Evolutionary conservation across 2,329 filamentous ascomycete species (phyloP).

Genomic region (Cryoendolithus antarcticus): DNA sequence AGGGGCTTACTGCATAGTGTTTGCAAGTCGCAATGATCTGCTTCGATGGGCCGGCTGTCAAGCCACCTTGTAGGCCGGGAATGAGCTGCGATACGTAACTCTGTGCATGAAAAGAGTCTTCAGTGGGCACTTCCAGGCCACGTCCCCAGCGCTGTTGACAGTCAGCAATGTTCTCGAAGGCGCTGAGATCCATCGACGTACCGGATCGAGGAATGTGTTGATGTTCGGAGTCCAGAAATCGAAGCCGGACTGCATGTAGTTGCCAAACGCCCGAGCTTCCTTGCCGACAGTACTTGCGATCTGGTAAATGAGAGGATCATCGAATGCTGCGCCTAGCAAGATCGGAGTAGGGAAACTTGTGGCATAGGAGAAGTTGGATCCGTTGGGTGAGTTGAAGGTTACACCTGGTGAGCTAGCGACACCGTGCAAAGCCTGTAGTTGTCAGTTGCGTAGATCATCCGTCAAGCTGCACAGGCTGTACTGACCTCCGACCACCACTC

Average conservation of each 20-base stretch:
- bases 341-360: conserved; percentile 54
- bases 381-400: conserved; percentile 4
- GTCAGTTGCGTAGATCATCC: too few species aligned
- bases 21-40: conserved; percentile 26
- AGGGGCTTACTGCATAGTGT: conserved; percentile 26
- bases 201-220: conserved; percentile 47
- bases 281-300: conserved; percentile 43
- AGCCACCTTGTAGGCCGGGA: conserved; percentile 14
- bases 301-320: conserved; percentile 44
- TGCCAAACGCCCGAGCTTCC: conserved; percentile 51
- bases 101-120: conserved; percentile 7
- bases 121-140: conserved; percentile 28
- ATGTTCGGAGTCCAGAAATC: conserved; percentile 54
- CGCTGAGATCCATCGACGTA: not conserved
- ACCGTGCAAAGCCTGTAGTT: conserved; percentile 50
- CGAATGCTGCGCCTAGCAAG: conserved; percentile 46
- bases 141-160: conserved; percentile 11
- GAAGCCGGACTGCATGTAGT: conserved; percentile 31
- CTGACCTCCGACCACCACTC: conserved; percentile 46
- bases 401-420: too few species aligned
- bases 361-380: conserved; percentile 37
- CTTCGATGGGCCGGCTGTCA: conserved; percentile 19
- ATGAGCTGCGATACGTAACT: conserved; percentile 16
- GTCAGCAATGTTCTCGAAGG: not conserved
- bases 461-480: too few species aligned